These are phyloP conservation scores for Fistulinella cinereoalba DNA, from an alignment of 1,284 basidiomycete species.

Conservation along the genomic window DNA sequence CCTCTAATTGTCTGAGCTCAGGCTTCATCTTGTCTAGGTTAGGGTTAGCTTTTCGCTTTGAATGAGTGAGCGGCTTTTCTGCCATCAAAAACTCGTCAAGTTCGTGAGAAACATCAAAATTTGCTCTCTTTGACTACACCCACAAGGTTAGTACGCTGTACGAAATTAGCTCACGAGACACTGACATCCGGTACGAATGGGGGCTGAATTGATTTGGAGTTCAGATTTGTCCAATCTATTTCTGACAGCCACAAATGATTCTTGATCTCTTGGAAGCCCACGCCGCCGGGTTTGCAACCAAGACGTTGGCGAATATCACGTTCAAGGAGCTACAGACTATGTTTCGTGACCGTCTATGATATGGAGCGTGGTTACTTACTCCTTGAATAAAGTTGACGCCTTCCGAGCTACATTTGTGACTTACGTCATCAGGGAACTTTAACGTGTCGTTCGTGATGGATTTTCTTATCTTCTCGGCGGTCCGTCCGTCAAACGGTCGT, in stretches of 20 bases:
- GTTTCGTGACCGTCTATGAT: constrained; percentile 18
- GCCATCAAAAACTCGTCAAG: constrained; percentile 95
- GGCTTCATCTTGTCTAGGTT: constrained; percentile 86
- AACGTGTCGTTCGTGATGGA: constrained; percentile 73
- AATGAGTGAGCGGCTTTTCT: constrained; percentile 93
- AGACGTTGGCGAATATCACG: constrained; percentile 78
- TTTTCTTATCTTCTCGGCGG: constrained; percentile 78
- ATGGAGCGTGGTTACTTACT: constrained; percentile 38
- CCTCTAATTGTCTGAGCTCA: constrained; percentile 89
- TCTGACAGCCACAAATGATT: constrained; percentile 82
- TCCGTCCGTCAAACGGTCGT: constrained; percentile 88
- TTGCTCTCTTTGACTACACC: constrained; percentile 82
- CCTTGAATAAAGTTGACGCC: constrained; percentile 45
- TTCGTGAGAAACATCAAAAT: constrained; percentile 97
- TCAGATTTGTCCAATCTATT: constrained; percentile 80
- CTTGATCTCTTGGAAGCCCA: constrained; percentile 74
- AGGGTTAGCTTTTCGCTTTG: constrained; percentile 82
- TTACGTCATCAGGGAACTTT: constrained; percentile 58
- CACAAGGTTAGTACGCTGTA: constrained; percentile 12
- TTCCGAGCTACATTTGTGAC: constrained; percentile 42
- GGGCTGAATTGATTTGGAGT: constrained; percentile 73
- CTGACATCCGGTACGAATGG: constrained; percentile 91
- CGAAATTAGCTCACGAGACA: constrained; percentile 15
- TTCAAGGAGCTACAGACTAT: constrained; percentile 68
- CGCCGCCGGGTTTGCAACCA: constrained; percentile 71